Evolutionary conservation across 371 early-diverging fungal species (phyloP), one percentile per base, ranked within the genome.

Genomic region (Circinella umbellata): DNA sequence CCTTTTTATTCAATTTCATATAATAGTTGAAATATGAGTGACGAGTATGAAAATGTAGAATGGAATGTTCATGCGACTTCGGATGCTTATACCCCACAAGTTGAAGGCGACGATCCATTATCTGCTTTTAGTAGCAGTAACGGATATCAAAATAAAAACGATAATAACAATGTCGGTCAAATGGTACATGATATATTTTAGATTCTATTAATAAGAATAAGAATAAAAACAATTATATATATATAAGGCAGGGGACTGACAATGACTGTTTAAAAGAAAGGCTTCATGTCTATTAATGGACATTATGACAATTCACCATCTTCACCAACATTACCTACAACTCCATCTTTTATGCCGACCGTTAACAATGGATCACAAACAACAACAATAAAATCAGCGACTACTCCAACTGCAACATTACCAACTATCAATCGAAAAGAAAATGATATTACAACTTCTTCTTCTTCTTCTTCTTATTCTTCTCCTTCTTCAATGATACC

Each of bases 41-140:
- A 75, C 68, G 76, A 78, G 37, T 76, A 73, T 67, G 74, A 73
- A 38, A 77, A 75, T 59, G 73, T 81, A 18, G 69, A 76, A 47
- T 81, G 81, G 81, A 73, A 75, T 67, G 76, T 78, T 3, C 78
- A 81, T 71, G 79, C 76, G 51, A 75, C 75, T 27, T 49, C 69
- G 18, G 77, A 78, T 69, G 73, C 61, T 5, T 74, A 69, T 27
- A 75, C 75, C 34, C 77, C 77, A 47, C 71, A 49, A 34, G 55
- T 67, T 15, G 78, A 80, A 36, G 68, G 61, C 10, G 73, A 76
- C 61, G 81, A 81, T 61, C 81, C 81, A 11, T 71, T 81, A 36
- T 68, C 75, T 47, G 69, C 66, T 14, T 67, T 63, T 18, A 63
- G 66, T 17, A 61, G 46, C 38, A 42, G 20, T 27, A 61, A 57